Percentiles rank a stretch among this genome's conserved stretches.
phyloP scores from a whole-genome alignment of 371 early-diverging fungal species.

The Mucor irregularis region DNA sequence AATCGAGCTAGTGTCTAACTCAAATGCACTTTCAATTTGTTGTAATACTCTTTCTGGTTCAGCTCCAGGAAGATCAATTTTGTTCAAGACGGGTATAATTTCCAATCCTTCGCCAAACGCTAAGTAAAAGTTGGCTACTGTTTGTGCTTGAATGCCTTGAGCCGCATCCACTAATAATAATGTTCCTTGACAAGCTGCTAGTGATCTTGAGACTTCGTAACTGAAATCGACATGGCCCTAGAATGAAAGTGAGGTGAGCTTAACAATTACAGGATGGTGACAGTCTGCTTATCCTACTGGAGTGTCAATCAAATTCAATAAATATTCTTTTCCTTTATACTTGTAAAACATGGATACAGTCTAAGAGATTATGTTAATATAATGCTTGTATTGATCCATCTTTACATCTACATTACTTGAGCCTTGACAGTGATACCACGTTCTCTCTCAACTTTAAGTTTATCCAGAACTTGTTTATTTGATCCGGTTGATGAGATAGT shows the following conservation, averaged over 20 bases:
- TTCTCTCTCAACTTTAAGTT: constrained; percentile 92
- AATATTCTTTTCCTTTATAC: constrained; percentile 71
- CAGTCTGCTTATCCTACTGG: constrained; percentile 53
- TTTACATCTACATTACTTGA: constrained; percentile 55
- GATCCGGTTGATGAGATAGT: constrained; percentile 68
- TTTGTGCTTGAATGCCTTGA: constrained; percentile 94
- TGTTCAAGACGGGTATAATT: constrained; percentile 94
- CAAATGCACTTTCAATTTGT: constrained; percentile 89
- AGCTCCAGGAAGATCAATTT: constrained; percentile 92
- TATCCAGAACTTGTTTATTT: constrained; percentile 94
- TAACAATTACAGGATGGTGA: background rate
- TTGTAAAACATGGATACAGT: constrained; percentile 87
- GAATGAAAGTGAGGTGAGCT: background rate
- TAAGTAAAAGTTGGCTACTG: constrained; percentile 94
- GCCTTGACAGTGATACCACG: constrained; percentile 98
- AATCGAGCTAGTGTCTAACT: constrained; percentile 67
- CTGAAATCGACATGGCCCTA: constrained; percentile 84
- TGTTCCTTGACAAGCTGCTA: constrained; percentile 91
- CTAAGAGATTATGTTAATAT: constrained; percentile 44
- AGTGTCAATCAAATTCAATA: constrained; percentile 89
- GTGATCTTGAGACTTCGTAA: constrained; percentile 91
- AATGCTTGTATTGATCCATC: background rate
- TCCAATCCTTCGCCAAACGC: constrained; percentile 87
- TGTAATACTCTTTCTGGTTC: constrained; percentile 74
- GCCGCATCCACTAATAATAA: constrained; percentile 88